Evolutionary conservation across 352 stramenopile genomes (phyloP).

Genomic region (Globisporangium iwayamae): DNA sequence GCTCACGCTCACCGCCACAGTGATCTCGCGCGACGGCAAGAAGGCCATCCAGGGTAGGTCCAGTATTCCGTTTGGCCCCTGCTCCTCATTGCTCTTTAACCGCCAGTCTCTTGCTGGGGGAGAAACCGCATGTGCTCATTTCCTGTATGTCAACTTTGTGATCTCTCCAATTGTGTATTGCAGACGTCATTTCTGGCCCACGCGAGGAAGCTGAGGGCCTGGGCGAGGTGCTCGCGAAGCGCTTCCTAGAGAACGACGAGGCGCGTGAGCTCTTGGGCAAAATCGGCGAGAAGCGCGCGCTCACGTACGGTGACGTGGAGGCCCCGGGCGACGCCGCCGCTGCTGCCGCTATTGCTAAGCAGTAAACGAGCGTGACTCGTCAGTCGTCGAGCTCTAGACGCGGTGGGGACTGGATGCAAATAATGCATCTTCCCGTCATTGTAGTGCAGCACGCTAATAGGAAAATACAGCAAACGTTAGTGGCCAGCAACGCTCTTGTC

Average conservation of each 20-base stretch:
- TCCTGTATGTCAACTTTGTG: no score
- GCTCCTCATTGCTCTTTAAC: no score
- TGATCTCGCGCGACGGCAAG: constrained; percentile 75
- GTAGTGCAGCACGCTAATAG: background rate
- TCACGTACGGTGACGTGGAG: constrained; percentile 73
- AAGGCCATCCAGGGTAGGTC: constrained; percentile 42
- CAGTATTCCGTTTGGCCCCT: no score
- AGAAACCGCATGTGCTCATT: no score
- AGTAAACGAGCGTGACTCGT: background rate
- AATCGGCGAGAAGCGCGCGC: constrained; percentile 58
- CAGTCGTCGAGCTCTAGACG: background rate
- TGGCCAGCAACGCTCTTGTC: background rate
- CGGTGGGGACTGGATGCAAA: background rate
- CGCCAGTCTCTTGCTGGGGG: no score
- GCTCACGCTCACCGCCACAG: constrained; percentile 63
- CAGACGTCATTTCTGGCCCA: constrained; percentile 49
- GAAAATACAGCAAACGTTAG: background rate
- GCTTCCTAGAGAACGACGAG: constrained; percentile 53
- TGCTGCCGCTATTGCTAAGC: constrained; percentile 41
- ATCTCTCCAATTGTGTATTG: no score
- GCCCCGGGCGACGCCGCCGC: constrained; percentile 61
- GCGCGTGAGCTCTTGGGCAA: constrained; percentile 59
- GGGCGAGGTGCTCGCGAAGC: constrained; percentile 56
- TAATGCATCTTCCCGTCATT: background rate
- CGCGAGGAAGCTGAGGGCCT: constrained; percentile 56